Base-by-base conservation (phyloP, 306 rosid genomes). In the Oemleria cerasiformis region DNA sequence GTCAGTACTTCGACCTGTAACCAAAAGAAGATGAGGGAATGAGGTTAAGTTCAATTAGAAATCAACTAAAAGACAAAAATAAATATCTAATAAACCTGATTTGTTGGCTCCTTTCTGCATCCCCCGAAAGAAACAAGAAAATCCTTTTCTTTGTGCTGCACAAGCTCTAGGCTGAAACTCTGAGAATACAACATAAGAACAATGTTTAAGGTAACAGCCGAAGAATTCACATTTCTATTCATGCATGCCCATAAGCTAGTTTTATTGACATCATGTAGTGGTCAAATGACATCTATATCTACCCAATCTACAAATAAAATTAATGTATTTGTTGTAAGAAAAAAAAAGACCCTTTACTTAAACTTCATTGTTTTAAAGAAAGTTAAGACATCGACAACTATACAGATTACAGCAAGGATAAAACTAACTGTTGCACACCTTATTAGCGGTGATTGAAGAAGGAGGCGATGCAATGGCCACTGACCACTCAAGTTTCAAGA, bases 61-160 rank as follows among this genome's bases (percentile, higher is more conserved):
- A 64, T 38, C 39, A 72, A 53, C 60, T 16, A 44, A 21, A 71
- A 44, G 16, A 64, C 58, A 77, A 54, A 10, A 48, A 57, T 8
- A 54, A 61, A 15, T 58, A 75, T 68, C 67, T 19, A 61, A 42
- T 30, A 58, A 30, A 92, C 98, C 98, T 90, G 96, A 84, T 92
- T 91, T 75, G 97, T 86, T 53, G 93, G 82, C 72, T 92, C 98
- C 78, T 90, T 92, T 77, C 83, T 92, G 81, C 84, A 87, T 76
- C 98, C 97, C 75, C 98, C 97, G 84, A 92, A 92, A 63, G 97
- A 96, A 74, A 92, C 90, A 67, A 92, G 97, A 84, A 87, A 92
- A 79, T 92, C 93, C 70, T 88, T 92, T 68, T 92, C 97, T 79
- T 92, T 90, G 80, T 85, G 92, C 75, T 85, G 97, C 79, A 87